A percentile compares a stretch with the other conserved stretches of the same genome.
These are phyloP conservation scores for Fusarium albosuccineum DNA, from an alignment of 2,329 filamentous ascomycete genomes.

Conservation along the genomic window DNA sequence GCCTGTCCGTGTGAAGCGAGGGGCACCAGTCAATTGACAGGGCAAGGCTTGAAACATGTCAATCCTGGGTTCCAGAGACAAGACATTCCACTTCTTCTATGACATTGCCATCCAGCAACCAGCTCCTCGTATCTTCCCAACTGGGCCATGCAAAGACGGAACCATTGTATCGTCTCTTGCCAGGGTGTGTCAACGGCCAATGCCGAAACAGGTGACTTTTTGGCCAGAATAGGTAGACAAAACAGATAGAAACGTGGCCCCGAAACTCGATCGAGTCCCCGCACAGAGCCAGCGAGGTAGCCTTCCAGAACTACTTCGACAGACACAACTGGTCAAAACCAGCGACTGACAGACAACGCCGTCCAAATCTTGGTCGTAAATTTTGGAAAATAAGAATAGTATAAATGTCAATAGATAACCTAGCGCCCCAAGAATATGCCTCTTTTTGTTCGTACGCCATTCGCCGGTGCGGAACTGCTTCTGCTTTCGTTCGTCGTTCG, in stretches of 20 bases:
- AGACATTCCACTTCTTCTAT: neutral
- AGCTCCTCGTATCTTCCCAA: constrained; percentile 3
- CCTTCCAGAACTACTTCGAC: constrained; percentile 4
- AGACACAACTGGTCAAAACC: neutral
- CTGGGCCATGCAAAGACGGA: neutral
- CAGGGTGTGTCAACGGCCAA: neutral
- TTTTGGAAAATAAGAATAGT: constrained; percentile 45
- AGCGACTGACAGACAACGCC: constrained; percentile 18
- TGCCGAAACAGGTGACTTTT: neutral
- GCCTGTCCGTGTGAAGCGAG: neutral
- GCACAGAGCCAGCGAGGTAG: neutral
- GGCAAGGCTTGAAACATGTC: constrained; percentile 2
- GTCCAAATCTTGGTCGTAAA: constrained; percentile 38
- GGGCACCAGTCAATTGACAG: neutral
- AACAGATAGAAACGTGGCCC: constrained; percentile 1
- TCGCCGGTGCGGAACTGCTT: constrained; percentile 54
- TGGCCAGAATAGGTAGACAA: neutral
- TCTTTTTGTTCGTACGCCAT: constrained; percentile 56
- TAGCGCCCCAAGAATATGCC: constrained; percentile 55
- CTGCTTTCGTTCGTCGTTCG: constrained; percentile 50
- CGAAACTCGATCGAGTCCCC: neutral
- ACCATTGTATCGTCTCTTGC: neutral
- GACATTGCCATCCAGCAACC: neutral
- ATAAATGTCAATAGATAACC: constrained; percentile 54
- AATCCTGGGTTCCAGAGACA: neutral